phyloP scores from a whole-genome alignment of 1,139 yeast genomes.

The Groenewaldozyma auringiensis region DNA sequence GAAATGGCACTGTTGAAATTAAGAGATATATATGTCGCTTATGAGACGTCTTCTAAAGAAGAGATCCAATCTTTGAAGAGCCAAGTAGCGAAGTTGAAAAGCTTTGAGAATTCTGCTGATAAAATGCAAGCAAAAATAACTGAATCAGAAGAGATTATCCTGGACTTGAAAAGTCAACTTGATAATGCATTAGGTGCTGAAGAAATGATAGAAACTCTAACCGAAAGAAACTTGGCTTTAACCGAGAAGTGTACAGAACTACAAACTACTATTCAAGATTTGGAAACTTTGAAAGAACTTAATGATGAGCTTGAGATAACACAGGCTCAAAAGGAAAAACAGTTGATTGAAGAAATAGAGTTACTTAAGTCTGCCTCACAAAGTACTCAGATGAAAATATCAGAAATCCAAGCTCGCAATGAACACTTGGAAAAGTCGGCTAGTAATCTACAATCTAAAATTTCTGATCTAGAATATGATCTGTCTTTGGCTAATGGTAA shows the following conservation, averaged over 20 bases:
- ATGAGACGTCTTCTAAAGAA: constrained; percentile 36
- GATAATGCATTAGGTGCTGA: constrained; percentile 34
- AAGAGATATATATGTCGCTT: constrained; percentile 31
- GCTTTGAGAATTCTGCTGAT: constrained; percentile 14
- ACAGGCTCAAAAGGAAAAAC: constrained; percentile 49
- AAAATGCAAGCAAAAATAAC: constrained; percentile 31
- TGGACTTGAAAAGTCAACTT: constrained; percentile 38
- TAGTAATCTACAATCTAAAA: not conserved
- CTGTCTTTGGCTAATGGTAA: not conserved
- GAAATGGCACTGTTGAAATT: constrained; percentile 34
- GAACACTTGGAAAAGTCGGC: constrained; percentile 21
- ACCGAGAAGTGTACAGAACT: constrained; percentile 36
- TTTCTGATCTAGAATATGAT: not conserved
- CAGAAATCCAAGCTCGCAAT: constrained; percentile 33
- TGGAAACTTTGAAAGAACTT: constrained; percentile 52
- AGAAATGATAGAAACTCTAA: constrained; percentile 47
- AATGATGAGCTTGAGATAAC: constrained; percentile 57
- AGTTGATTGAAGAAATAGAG: constrained; percentile 42
- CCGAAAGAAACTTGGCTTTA: constrained; percentile 46
- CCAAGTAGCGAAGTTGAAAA: constrained; percentile 11
- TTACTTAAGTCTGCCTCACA: constrained; percentile 29
- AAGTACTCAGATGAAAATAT: constrained; percentile 28
- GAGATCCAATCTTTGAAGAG: constrained; percentile 32
- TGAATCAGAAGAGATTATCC: constrained; percentile 38
- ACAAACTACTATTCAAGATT: constrained; percentile 43